Evolutionary conservation across 2,329 filamentous ascomycete genomes (phyloP), one percentile per base, ranked within the genome.

Genomic region (Aureobasidium mangrovei): DNA sequence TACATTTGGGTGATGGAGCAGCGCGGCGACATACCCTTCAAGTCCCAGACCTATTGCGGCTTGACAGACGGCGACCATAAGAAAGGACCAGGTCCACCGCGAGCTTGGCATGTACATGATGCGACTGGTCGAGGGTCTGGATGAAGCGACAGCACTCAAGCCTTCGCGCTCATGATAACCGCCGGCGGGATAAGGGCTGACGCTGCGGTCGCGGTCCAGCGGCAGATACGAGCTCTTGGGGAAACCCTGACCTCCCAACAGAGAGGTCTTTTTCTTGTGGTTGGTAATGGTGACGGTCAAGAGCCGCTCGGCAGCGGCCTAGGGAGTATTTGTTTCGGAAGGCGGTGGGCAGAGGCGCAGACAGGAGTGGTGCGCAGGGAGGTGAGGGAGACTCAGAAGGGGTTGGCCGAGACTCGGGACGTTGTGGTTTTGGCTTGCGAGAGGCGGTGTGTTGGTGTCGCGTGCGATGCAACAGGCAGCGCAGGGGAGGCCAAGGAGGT

Each of bases 41-140:
- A 96, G 85, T 27, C 79, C 84, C 61, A 97, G 78, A 59, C 88
- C 87, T 53, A 94, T 79, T 57, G 86, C 72, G 59, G 89, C 87
- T 75, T 98, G 93, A 55, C 87, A 59, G 43, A 85, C 70, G 35
- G 88, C 83, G 35, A 86, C 78, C 59, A 82, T 69, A 71, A 94
- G 82, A 68, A 97, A 97, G 58, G 82, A 76, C 77, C 89, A 91
- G 12, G 91, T 90, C 91, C 93, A 98, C 65, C 79, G 81, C 55
- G 87, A 86, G 67, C 83, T 87, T 63, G 94, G 85, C 62, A 86
- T 82, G 67, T 90, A 91, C 75, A 91, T 82, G 62, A 72, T 81
- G 62, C 66, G 64, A 60, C 56, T 63, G 66, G 65, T 65, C 70
- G 64, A 61, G 62, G 60, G 61, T 65, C 45, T 57, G 39, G 55